Conservation (phyloP, 176 grass and related monocot species). For the Rhipidocladum racemiflorum region DNA sequence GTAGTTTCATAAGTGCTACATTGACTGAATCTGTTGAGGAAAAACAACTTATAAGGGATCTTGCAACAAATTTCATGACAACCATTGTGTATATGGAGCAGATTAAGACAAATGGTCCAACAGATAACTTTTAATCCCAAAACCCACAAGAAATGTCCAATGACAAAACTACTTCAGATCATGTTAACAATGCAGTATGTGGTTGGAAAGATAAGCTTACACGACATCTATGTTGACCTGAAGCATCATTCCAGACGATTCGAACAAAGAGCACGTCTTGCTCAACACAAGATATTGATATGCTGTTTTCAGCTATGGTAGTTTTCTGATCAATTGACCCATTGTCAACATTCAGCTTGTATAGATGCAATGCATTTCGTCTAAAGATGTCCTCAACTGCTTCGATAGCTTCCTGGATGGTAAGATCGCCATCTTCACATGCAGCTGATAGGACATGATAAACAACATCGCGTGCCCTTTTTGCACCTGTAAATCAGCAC, state of each 20-base stretch:
- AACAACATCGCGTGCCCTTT: slow-evolving; percentile 79
- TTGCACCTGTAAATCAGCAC: slow-evolving; percentile 53
- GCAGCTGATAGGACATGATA: slow-evolving; percentile 60
- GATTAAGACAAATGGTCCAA: background rate
- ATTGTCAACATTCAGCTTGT: slow-evolving; percentile 61
- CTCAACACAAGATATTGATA: slow-evolving; percentile 32
- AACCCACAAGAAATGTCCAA: slow-evolving; percentile 10
- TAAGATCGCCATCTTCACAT: slow-evolving; percentile 92
- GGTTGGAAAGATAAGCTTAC: slow-evolving; percentile 52
- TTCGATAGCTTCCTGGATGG: slow-evolving; percentile 73
- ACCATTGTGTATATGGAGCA: background rate
- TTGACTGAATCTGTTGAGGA: background rate
- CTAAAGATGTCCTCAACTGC: slow-evolving; percentile 82
- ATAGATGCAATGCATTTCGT: slow-evolving; percentile 74
- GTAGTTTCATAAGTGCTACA: background rate
- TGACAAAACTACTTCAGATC: background rate
- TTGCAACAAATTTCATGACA: slow-evolving; percentile 1
- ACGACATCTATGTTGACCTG: slow-evolving; percentile 89
- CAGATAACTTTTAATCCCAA: background rate
- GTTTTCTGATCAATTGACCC: slow-evolving; percentile 41
- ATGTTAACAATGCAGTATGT: slow-evolving; percentile 9
- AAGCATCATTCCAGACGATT: slow-evolving; percentile 82
- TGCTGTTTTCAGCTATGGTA: slow-evolving; percentile 10
- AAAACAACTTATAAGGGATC: background rate
- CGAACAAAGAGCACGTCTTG: slow-evolving; percentile 79